Conservation (phyloP, 257 asterid species). For the Echites panduratus region DNA sequence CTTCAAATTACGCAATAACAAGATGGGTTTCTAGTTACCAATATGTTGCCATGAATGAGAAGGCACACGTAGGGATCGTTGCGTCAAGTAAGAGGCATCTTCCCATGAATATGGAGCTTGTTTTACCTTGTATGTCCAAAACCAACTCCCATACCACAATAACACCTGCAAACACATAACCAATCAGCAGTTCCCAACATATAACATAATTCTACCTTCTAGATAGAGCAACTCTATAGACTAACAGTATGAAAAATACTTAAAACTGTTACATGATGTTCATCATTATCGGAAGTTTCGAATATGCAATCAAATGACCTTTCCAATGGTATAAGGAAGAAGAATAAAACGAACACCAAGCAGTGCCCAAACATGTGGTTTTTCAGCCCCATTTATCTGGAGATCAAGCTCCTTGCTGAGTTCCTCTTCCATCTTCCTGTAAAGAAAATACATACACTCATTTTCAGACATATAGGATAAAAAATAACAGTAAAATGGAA, state of each 20-base stretch:
- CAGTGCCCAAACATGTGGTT: conserved; percentile 89
- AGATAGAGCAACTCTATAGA: neutral
- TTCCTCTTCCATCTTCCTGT: conserved; percentile 75
- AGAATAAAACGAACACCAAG: conserved; percentile 67
- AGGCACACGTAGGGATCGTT: conserved; percentile 58
- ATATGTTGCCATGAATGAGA: conserved; percentile 61
- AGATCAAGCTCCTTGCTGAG: conserved; percentile 86
- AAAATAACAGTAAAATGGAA: neutral
- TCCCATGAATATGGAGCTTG: conserved; percentile 67
- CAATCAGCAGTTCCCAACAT: conserved; percentile 7
- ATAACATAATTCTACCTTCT: conserved; percentile 5
- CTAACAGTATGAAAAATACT: neutral
- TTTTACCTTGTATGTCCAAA: conserved; percentile 81
- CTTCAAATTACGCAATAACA: neutral
- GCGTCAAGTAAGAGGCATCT: conserved; percentile 82
- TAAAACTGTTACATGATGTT: neutral
- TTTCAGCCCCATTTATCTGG: conserved; percentile 91
- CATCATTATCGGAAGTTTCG: neutral
- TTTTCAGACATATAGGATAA: neutral
- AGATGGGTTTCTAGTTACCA: conserved; percentile 35
- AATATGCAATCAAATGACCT: conserved; percentile 36
- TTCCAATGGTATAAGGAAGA: conserved; percentile 75
- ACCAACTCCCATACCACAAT: conserved; percentile 75
- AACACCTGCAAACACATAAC: conserved; percentile 44
- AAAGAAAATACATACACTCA: neutral